Evolutionary conservation across 352 stramenopile species (phyloP).

Genomic region (Phytophthora sojae): DNA sequence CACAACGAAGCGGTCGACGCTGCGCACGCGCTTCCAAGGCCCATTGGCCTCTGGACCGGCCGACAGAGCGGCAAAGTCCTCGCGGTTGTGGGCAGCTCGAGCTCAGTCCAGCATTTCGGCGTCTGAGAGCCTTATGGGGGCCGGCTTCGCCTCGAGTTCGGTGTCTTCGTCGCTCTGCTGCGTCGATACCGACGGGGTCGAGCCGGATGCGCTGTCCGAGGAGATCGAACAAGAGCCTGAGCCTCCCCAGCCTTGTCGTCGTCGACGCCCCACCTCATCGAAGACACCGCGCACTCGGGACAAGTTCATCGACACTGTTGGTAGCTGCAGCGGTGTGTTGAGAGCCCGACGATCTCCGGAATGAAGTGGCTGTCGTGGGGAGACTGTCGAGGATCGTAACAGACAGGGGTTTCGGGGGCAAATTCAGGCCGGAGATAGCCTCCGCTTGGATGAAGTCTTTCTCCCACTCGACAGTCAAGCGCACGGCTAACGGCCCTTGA

Average conservation of each 20-base stretch:
- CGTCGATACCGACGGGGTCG: constrained; percentile 8
- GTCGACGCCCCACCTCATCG: constrained; percentile 6
- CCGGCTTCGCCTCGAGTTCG: constrained; percentile 1
- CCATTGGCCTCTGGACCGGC: constrained; percentile 3
- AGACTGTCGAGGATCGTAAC: neutral
- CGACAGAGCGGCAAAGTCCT: constrained; percentile 15
- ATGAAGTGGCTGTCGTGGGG: neutral
- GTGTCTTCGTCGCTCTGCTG: constrained; percentile 27
- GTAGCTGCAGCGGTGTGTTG: too few species aligned
- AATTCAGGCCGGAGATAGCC: neutral
- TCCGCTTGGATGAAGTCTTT: too few species aligned
- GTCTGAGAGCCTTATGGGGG: neutral
- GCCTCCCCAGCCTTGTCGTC: neutral
- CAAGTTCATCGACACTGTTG: neutral
- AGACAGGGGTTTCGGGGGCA: neutral
- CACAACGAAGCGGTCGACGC: constrained; percentile 11
- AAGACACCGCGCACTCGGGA: constrained; percentile 11
- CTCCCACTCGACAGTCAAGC: too few species aligned
- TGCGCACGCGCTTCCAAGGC: constrained; percentile 17
- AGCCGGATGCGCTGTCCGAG: neutral
- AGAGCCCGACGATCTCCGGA: neutral
- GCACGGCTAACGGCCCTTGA: too few species aligned
- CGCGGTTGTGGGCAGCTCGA: constrained; percentile 6
- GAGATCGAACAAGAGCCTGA: neutral
- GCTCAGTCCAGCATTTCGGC: constrained; percentile 16